Percentiles rank a stretch among this genome's conserved stretches.
Evolutionary conservation across 2,329 filamentous ascomycete species (phyloP).

Genomic region (Paraphoma chrysanthemicola): DNA sequence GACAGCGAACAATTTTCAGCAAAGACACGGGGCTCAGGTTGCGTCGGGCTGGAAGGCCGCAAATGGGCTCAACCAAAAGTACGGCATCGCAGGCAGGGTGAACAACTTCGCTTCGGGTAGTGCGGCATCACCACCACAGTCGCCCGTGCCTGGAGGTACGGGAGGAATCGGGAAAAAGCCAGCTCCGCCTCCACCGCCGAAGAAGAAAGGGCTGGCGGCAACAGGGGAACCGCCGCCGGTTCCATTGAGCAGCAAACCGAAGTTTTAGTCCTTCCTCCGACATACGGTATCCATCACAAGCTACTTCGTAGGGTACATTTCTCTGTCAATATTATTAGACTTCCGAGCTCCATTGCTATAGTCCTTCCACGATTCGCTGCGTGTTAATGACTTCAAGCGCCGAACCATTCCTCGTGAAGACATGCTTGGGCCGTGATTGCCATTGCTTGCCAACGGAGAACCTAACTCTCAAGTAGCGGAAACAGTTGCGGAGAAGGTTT

Average conservation of each 20-base stretch:
- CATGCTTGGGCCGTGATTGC: too few species aligned
- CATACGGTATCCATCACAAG: not conserved
- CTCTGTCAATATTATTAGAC: too few species aligned
- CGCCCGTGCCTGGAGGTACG: constrained; percentile 29
- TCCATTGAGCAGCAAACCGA: constrained; percentile 65
- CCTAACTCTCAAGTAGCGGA: too few species aligned
- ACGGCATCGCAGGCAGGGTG: constrained; percentile 60
- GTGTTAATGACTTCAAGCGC: too few species aligned
- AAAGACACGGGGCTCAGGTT: constrained; percentile 73
- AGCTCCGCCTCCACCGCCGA: constrained; percentile 65
- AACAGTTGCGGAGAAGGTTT: too few species aligned
- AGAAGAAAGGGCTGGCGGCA: constrained; percentile 59
- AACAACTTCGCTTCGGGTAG: constrained; percentile 49
- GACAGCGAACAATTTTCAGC: constrained; percentile 72
- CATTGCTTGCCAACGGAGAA: too few species aligned
- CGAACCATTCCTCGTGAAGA: too few species aligned
- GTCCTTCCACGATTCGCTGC: too few species aligned
- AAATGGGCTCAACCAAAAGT: constrained; percentile 66
- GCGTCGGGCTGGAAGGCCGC: constrained; percentile 65
- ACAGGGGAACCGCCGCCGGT: constrained; percentile 60
- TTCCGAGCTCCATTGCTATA: too few species aligned
- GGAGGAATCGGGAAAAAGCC: constrained; percentile 57
- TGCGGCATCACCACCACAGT: constrained; percentile 31
- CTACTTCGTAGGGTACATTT: too few species aligned
- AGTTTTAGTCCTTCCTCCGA: constrained; percentile 21